phyloP scores from a whole-genome alignment of 805 yeast genomes.

The Lipomyces mesembrius region DNA sequence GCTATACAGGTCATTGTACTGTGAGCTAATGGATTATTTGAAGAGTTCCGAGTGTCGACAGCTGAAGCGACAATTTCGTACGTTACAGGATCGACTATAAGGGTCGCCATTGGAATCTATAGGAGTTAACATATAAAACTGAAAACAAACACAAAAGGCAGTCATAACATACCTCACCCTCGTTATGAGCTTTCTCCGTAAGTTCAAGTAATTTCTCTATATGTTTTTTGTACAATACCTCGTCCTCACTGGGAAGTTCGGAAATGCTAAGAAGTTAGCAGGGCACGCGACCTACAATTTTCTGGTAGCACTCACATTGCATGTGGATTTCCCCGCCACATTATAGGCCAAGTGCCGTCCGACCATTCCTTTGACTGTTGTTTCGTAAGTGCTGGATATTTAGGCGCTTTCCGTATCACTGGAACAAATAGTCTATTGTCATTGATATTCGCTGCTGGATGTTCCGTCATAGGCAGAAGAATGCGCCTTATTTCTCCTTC shows the following conservation, averaged over 20 bases:
- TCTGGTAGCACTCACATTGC: constrained; percentile 39
- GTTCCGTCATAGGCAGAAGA: constrained; percentile 23
- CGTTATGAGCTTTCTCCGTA: constrained; percentile 37
- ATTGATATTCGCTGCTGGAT: background rate
- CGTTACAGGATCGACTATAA: constrained; percentile 64
- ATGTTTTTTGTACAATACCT: constrained; percentile 49
- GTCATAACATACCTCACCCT: constrained; percentile 14
- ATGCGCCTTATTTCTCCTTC: constrained; percentile 43
- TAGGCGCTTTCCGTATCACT: constrained; percentile 54
- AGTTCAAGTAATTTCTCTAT: constrained; percentile 43
- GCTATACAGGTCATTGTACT: constrained; percentile 75
- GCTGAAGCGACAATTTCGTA: constrained; percentile 50
- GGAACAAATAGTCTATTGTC: constrained; percentile 22
- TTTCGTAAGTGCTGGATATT: constrained; percentile 68
- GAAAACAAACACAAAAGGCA: background rate
- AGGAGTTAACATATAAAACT: background rate
- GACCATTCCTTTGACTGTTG: constrained; percentile 74
- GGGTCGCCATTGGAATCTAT: constrained; percentile 59
- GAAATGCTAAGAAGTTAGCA: constrained; percentile 60
- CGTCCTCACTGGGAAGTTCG: constrained; percentile 55
- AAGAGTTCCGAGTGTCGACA: constrained; percentile 49
- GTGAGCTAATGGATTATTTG: constrained; percentile 64
- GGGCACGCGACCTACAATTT: background rate
- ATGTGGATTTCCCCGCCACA: constrained; percentile 90
- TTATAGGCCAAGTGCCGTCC: constrained; percentile 74